Evolutionary conservation across 1,139 yeast genomes (phyloP).

Genomic region (Saccharomyces pastorianus): DNA sequence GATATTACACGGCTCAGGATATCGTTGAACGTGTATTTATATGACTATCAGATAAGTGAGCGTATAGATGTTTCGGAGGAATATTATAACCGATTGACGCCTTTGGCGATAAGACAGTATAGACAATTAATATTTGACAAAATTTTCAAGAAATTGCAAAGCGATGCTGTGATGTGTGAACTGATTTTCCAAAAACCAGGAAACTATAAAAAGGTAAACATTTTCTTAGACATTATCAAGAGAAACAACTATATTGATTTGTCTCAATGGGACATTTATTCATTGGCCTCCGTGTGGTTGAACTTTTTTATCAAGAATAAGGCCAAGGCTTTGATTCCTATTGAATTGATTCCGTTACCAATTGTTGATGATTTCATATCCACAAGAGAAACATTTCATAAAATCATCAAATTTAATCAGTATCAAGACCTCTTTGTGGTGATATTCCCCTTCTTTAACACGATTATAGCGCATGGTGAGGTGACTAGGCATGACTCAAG

Average conservation of each 20-base stretch:
- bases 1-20: constrained; percentile 74
- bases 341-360: constrained; percentile 40
- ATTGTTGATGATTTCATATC: constrained; percentile 39
- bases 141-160: constrained; percentile 41
- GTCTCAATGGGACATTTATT: constrained; percentile 55
- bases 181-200: constrained; percentile 54
- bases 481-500: constrained; percentile 41
- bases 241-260: constrained; percentile 49
- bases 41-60: constrained; percentile 38
- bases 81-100: constrained; percentile 23
- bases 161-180: constrained; percentile 40
- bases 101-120: constrained; percentile 31
- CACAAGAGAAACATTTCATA: constrained; percentile 34
- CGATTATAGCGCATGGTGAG: constrained; percentile 31
- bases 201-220: constrained; percentile 42
- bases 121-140: constrained; percentile 35
- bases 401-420: constrained; percentile 29
- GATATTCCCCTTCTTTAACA: constrained; percentile 37
- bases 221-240: constrained; percentile 45
- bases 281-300: constrained; percentile 48
- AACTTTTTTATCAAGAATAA: constrained; percentile 39
- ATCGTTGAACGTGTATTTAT: constrained; percentile 61
- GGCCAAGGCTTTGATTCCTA: constrained; percentile 40
- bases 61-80: constrained; percentile 32
- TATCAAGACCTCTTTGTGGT: constrained; percentile 34